Percentiles rank a stretch among this genome's conserved stretches.
These are phyloP conservation scores for Colletotrichum salicis DNA, from an alignment of 2,329 filamentous ascomycete genomes.

Conservation along the genomic window DNA sequence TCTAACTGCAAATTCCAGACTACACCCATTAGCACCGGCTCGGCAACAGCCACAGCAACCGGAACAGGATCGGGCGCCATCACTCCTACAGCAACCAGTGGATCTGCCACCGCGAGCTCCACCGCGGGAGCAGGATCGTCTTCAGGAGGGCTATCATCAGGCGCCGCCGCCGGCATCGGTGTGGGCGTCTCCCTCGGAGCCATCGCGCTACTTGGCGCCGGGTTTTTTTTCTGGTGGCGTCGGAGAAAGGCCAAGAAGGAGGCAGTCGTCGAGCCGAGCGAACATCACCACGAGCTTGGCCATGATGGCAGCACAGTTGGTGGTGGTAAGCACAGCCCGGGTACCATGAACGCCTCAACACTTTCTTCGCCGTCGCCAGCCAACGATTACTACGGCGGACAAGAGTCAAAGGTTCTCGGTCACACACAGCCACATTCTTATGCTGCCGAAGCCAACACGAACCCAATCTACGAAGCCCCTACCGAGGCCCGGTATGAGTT, in stretches of 20 bases:
- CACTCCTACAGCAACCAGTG: background rate
- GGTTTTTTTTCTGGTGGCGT: conserved; percentile 43
- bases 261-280: background rate
- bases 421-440: conserved; percentile 25
- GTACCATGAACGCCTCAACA: conserved; percentile 14
- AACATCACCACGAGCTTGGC: background rate
- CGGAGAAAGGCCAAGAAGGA: conserved; percentile 32
- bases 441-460: conserved; percentile 22
- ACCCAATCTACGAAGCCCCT: conserved; percentile 29
- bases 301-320: background rate
- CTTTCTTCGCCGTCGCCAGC: background rate
- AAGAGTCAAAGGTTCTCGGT: conserved; percentile 18
- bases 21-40: background rate
- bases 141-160: conserved; percentile 40
- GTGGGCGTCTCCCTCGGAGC: conserved; percentile 43
- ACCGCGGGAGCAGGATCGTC: conserved; percentile 1
- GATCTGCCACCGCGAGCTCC: background rate
- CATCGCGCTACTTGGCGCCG: conserved; percentile 38
- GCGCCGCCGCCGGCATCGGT: conserved; percentile 45
- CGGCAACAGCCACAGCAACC: conserved; percentile 19
- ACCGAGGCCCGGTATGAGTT: conserved; percentile 25
- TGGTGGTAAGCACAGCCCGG: conserved; percentile 13
- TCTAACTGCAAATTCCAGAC: conserved; percentile 1
- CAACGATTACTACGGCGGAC: conserved; percentile 19
- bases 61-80: background rate